phyloP scores from a whole-genome alignment of 805 yeast species.

The Henningerozyma blattae region DNA sequence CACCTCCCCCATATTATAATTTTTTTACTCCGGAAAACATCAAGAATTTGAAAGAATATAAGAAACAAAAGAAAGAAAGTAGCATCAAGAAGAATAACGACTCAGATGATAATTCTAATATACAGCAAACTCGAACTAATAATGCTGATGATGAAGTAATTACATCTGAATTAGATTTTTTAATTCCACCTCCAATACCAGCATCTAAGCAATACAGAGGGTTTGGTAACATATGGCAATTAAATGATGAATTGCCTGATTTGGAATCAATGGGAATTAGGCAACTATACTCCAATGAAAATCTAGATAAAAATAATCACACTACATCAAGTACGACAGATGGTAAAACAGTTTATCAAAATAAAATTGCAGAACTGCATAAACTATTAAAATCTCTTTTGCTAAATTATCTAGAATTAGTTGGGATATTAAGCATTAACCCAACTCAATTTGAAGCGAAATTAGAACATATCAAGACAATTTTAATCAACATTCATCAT shows the following conservation, averaged over 20 bases:
- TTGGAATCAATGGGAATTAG: slow-evolving; percentile 65
- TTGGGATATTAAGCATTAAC: slow-evolving; percentile 62
- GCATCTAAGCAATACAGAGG: slow-evolving; percentile 59
- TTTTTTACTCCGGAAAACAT: slow-evolving; percentile 62
- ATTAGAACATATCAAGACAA: slow-evolving; percentile 67
- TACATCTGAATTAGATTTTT: slow-evolving; percentile 31
- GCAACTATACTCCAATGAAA: slow-evolving; percentile 44
- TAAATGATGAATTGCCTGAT: slow-evolving; percentile 60
- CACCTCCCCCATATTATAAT: slow-evolving; percentile 79
- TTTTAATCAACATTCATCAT: slow-evolving; percentile 84
- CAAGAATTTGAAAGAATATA: slow-evolving; percentile 27
- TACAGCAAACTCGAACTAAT: too few species aligned
- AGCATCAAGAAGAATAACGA: background rate
- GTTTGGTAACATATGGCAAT: slow-evolving; percentile 85
- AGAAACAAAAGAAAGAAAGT: slow-evolving; percentile 11
- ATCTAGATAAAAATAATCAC: slow-evolving; percentile 9
- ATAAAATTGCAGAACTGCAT: slow-evolving; percentile 59
- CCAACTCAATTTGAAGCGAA: slow-evolving; percentile 55
- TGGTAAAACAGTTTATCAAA: slow-evolving; percentile 25
- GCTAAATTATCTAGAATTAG: slow-evolving; percentile 68
- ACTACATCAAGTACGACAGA: background rate
- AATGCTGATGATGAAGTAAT: slow-evolving; percentile 26
- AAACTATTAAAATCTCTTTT: slow-evolving; percentile 68
- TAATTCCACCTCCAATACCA: slow-evolving; percentile 57
- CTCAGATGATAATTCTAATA: slow-evolving; percentile 17